These are phyloP conservation scores for Citrullus mucosospermus DNA, from an alignment of 306 rosid genomes.

Conservation along the genomic window DNA sequence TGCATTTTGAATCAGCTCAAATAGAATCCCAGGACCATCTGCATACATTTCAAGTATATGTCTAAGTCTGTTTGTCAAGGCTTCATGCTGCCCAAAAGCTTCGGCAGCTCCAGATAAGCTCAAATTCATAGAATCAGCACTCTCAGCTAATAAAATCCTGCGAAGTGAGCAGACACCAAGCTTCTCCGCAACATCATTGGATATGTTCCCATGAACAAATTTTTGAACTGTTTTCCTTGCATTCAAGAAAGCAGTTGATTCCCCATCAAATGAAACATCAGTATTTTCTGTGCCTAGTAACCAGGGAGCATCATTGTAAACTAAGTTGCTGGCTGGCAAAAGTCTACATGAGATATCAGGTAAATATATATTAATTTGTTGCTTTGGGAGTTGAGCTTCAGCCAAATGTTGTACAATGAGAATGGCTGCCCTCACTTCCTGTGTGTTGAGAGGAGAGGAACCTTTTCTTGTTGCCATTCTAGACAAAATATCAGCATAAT, in stretches of 20 bases:
- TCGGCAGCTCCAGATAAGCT: slow-evolving; percentile 91
- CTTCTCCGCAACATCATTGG: slow-evolving; percentile 90
- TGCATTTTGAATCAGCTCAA: slow-evolving; percentile 93
- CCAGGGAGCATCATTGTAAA: slow-evolving; percentile 98
- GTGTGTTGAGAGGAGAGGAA: slow-evolving; percentile 68
- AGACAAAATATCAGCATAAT: slow-evolving; percentile 66
- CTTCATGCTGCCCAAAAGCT: slow-evolving; percentile 99
- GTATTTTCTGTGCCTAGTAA: slow-evolving; percentile 69
- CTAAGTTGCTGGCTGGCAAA: slow-evolving; percentile 62
- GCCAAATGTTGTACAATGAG: slow-evolving; percentile 84
- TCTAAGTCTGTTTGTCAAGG: slow-evolving; percentile 91
- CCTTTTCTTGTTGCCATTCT: slow-evolving; percentile 76
- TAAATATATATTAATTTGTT: slow-evolving; percentile 53
- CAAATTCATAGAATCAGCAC: slow-evolving; percentile 95
- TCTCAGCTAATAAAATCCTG: slow-evolving; percentile 82
- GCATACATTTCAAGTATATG: slow-evolving; percentile 99
- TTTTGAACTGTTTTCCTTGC: slow-evolving; percentile 61
- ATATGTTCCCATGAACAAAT: slow-evolving; percentile 92
- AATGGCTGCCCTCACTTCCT: slow-evolving; percentile 74
- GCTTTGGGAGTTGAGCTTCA: slow-evolving; percentile 58
- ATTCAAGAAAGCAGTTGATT: slow-evolving; percentile 38
- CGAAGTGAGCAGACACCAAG: slow-evolving; percentile 94
- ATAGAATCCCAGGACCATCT: slow-evolving; percentile 94
- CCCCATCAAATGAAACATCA: slow-evolving; percentile 41
- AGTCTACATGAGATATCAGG: slow-evolving; percentile 74